Evolutionary conservation across 1,139 yeast genomes (phyloP).

Genomic region (Hansenula sp.): DNA sequence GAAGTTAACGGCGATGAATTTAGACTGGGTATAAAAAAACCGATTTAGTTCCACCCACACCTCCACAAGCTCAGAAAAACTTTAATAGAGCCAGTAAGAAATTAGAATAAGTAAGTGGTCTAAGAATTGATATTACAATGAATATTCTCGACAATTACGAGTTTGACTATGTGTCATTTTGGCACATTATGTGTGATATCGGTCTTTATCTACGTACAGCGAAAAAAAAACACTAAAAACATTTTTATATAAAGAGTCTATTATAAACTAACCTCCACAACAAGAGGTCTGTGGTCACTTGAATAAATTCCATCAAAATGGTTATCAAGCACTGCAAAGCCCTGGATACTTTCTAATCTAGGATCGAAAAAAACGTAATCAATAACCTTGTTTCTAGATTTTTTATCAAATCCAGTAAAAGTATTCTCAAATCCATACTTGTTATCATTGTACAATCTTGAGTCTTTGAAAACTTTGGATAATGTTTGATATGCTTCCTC

Average conservation of each 20-base stretch:
- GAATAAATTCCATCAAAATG: conserved; percentile 38
- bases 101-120: neutral
- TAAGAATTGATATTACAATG: too few relatives aligned
- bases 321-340: conserved; percentile 45
- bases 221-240: neutral
- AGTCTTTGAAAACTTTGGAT: conserved; percentile 31
- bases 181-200: neutral
- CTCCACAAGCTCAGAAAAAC: too few relatives aligned
- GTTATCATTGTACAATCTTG: conserved; percentile 20
- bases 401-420: conserved; percentile 45
- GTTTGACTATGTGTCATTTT: neutral
- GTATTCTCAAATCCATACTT: conserved; percentile 42
- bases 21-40: neutral
- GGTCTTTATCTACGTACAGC: neutral
- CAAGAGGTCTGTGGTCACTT: conserved; percentile 54
- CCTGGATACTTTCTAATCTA: conserved; percentile 24
- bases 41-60: too few relatives aligned
- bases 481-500: conserved; percentile 46
- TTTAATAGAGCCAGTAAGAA: too few relatives aligned
- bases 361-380: conserved; percentile 48
- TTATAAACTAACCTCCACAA: conserved; percentile 31
- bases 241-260: too few relatives aligned
- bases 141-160: too few relatives aligned
- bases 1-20: conserved; percentile 1
- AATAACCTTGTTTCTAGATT: conserved; percentile 32